phyloP scores from a whole-genome alignment of 2,329 filamentous ascomycete species.

The Cyphellophora europaea region DNA sequence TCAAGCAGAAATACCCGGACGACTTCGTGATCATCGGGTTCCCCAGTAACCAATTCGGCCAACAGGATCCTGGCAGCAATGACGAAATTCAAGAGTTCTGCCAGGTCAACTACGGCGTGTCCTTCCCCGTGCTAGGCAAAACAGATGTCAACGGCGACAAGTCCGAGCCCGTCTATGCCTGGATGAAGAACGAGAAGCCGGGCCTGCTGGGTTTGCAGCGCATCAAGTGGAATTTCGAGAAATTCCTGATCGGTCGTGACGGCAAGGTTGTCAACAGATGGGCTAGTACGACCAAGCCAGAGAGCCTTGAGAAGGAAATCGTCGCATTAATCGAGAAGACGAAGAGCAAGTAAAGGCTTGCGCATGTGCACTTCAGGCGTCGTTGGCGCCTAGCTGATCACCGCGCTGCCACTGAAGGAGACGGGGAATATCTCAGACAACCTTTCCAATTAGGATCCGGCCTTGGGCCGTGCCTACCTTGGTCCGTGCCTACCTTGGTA shows the following conservation, averaged over 20 bases:
- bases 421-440: too few species aligned
- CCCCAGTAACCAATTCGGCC: conserved; percentile 95
- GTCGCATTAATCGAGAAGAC: conserved; percentile 59
- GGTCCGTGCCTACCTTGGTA: too few species aligned
- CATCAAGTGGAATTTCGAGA: conserved; percentile 99
- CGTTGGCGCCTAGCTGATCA: too few species aligned
- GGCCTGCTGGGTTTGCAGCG: conserved; percentile 76
- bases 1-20: conserved; percentile 61
- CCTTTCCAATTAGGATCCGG: too few species aligned
- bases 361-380: too few species aligned
- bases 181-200: conserved; percentile 60
- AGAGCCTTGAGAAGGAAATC: conserved; percentile 65
- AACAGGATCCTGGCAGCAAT: conserved; percentile 76
- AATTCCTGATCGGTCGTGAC: conserved; percentile 83
- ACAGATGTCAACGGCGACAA: conserved; percentile 84
- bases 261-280: conserved; percentile 78
- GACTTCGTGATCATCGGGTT: conserved; percentile 87
- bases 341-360: background rate
- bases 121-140: conserved; percentile 86
- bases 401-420: too few species aligned
- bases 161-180: conserved; percentile 71
- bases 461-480: too few species aligned
- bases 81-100: conserved; percentile 79
- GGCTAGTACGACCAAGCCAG: conserved; percentile 82
- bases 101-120: conserved; percentile 88